Conservation (phyloP, 1,284 basidiomycete genomes). For the Tilletia caries region DNA sequence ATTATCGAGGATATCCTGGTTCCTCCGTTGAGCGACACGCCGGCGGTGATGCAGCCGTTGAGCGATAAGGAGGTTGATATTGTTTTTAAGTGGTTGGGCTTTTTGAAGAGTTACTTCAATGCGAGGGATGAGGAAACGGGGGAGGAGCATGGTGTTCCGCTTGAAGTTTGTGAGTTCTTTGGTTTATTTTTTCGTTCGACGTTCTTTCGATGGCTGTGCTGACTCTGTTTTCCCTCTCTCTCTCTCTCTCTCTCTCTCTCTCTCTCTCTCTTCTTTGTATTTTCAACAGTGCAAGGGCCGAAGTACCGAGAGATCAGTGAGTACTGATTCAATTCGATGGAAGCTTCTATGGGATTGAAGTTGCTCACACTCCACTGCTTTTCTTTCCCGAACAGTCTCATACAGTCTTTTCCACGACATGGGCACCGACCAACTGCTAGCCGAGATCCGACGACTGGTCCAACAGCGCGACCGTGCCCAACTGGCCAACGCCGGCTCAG, state of each 20-base stretch:
- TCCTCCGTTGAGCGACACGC: slow-evolving; percentile 82
- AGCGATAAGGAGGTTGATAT: slow-evolving; percentile 94
- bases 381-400: slow-evolving; percentile 26
- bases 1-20: slow-evolving; percentile 85
- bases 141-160: slow-evolving; percentile 60
- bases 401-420: slow-evolving; percentile 50
- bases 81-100: slow-evolving; percentile 92
- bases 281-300: slow-evolving; percentile 73
- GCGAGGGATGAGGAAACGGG: slow-evolving; percentile 84
- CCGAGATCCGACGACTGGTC: slow-evolving; percentile 89
- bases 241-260: no score
- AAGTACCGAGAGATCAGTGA: slow-evolving; percentile 71
- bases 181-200: neutral
- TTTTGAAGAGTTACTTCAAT: slow-evolving; percentile 85
- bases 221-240: no score
- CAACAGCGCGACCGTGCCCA: slow-evolving; percentile 58
- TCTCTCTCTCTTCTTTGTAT: no score
- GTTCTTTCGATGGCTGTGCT: neutral
- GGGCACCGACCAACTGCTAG: slow-evolving; percentile 56
- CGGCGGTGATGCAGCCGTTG: slow-evolving; percentile 83
- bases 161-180: slow-evolving; percentile 60
- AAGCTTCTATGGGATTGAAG: neutral
- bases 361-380: slow-evolving; percentile 17
- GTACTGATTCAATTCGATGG: neutral
- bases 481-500: slow-evolving; percentile 64